Conservation (phyloP, 2,329 filamentous ascomycete species). For the Aspergillus sp. region DNA sequence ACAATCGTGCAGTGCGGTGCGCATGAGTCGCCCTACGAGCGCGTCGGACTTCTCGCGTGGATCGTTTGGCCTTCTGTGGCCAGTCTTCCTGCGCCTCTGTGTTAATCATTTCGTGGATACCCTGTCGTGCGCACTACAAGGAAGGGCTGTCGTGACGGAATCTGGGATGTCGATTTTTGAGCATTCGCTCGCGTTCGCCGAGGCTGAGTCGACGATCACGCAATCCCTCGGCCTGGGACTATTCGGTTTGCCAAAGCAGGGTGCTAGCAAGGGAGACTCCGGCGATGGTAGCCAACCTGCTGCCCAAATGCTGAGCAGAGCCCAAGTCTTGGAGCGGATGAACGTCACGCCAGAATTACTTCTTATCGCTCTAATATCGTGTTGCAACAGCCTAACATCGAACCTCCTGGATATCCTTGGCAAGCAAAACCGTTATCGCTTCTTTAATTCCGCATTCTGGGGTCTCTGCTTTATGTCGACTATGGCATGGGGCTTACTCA, state of each 20-base stretch:
- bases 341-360: conserved; percentile 90
- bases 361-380: conserved; percentile 81
- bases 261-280: conserved; percentile 46
- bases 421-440: conserved; percentile 73
- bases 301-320: conserved; percentile 38
- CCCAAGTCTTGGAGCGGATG: conserved; percentile 70
- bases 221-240: conserved; percentile 73
- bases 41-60: conserved; percentile 63
- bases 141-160: conserved; percentile 74
- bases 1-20: conserved; percentile 70
- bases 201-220: conserved; percentile 85
- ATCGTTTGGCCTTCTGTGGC: conserved; percentile 68
- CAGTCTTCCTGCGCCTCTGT: conserved; percentile 53
- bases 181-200: conserved; percentile 91
- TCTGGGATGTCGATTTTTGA: conserved; percentile 97
- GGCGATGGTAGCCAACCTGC: conserved; percentile 29
- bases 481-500: conserved; percentile 72
- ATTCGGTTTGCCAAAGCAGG: conserved; percentile 54
- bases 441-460: conserved; percentile 87
- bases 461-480: conserved; percentile 84
- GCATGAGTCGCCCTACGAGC: conserved; percentile 63
- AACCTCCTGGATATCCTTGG: conserved; percentile 79
- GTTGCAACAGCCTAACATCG: conserved; percentile 83
- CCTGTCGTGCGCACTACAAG: conserved; percentile 82
- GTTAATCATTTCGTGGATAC: conserved; percentile 87